phyloP scores from a whole-genome alignment of 1,284 basidiomycete species.

The Mycena sp. region DNA sequence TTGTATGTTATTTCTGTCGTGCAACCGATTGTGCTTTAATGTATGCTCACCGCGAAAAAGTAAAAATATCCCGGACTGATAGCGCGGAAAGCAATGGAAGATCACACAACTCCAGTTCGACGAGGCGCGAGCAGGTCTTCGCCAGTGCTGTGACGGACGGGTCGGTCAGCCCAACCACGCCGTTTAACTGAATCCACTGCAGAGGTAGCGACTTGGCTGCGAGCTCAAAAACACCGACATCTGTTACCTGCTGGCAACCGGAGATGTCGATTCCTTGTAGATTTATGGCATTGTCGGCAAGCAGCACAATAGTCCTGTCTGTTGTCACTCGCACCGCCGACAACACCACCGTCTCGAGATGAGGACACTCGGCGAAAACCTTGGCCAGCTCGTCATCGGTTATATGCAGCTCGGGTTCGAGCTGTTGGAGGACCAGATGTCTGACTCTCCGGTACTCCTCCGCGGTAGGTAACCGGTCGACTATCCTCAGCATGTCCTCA shows the following conservation, averaged over 20 bases:
- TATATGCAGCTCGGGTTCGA: constrained; percentile 46
- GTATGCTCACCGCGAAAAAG: constrained; percentile 61
- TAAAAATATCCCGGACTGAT: constrained; percentile 85
- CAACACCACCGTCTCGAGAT: constrained; percentile 80
- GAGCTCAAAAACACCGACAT: constrained; percentile 77
- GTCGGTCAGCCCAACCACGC: constrained; percentile 78
- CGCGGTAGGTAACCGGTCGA: constrained; percentile 61
- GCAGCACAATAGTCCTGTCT: constrained; percentile 71
- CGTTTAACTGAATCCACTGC: constrained; percentile 78
- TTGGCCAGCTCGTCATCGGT: constrained; percentile 72
- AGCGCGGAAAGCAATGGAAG: constrained; percentile 78
- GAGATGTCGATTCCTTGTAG: constrained; percentile 84
- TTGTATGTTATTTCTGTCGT: constrained; percentile 16
- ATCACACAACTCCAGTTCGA: constrained; percentile 85
- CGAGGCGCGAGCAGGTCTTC: constrained; percentile 77
- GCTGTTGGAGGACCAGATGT: constrained; percentile 60
- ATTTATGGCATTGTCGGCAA: constrained; percentile 71
- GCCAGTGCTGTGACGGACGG: constrained; percentile 78
- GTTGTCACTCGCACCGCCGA: constrained; percentile 73
- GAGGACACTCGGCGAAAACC: constrained; percentile 70
- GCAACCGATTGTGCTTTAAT: constrained; percentile 1
- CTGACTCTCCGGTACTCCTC: constrained; percentile 65
- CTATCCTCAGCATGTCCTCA: constrained; percentile 63
- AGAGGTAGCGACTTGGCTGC: constrained; percentile 74
- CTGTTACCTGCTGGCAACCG: constrained; percentile 77